Conservation (phyloP, 1,284 basidiomycete genomes). For the Leucoagaricus sp. region DNA sequence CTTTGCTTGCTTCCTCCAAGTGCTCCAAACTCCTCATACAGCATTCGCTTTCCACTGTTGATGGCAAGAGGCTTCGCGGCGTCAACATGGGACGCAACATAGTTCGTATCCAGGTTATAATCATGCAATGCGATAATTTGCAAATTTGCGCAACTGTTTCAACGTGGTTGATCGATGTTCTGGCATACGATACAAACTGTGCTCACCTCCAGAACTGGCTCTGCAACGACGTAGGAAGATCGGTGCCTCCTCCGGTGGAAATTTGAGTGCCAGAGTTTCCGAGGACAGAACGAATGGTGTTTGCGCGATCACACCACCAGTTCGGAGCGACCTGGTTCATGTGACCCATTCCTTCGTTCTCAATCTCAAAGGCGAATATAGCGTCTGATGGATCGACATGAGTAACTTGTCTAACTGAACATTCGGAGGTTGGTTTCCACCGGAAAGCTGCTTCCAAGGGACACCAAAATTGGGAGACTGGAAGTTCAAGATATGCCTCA, state of each 20-base stretch:
- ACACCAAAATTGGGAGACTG: constrained; percentile 24
- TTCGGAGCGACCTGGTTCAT: constrained; percentile 26
- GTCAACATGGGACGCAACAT: constrained; percentile 29
- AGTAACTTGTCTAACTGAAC: too few relatives aligned
- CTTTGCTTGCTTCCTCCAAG: constrained; percentile 26
- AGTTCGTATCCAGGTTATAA: constrained; percentile 29
- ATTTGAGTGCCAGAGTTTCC: constrained; percentile 24
- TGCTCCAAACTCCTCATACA: constrained; percentile 33
- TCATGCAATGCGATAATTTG: constrained; percentile 32
- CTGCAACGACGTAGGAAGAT: constrained; percentile 24
- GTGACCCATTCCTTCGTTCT: constrained; percentile 27
- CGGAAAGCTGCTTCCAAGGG: constrained; percentile 25
- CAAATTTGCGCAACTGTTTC: constrained; percentile 24
- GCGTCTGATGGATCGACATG: too few relatives aligned
- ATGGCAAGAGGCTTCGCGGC: constrained; percentile 26
- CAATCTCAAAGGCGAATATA: constrained; percentile 26
- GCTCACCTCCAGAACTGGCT: constrained; percentile 24
- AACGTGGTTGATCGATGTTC: background rate
- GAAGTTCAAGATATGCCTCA: constrained; percentile 26
- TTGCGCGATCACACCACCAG: constrained; percentile 27
- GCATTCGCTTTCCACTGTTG: constrained; percentile 26
- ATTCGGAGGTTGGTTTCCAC: too few relatives aligned
- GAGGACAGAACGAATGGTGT: constrained; percentile 24
- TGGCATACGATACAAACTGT: background rate
- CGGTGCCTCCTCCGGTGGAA: constrained; percentile 26